phyloP scores from a whole-genome alignment of 2,329 filamentous ascomycete species.

The Venturia asperata region DNA sequence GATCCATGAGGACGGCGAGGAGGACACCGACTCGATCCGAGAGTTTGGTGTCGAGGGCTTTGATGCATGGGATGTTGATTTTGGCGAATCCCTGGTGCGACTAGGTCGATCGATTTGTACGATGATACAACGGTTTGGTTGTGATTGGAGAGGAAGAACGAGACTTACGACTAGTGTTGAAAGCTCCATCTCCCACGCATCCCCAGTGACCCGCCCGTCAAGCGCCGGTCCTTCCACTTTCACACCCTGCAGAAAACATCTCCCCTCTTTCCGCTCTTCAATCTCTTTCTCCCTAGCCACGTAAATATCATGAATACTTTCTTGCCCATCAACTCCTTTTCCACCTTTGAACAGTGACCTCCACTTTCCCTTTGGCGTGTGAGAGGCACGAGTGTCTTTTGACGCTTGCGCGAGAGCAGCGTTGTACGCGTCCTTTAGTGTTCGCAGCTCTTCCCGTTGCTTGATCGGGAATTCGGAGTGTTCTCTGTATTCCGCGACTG shows the following conservation, averaged over 20 bases:
- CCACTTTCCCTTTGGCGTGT: neutral
- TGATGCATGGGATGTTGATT: neutral
- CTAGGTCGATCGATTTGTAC: too few species aligned
- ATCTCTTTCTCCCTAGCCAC: neutral
- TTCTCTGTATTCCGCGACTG: constrained; percentile 2
- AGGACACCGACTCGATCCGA: neutral
- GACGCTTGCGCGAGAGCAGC: neutral
- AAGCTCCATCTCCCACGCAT: neutral
- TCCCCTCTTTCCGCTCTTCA: neutral
- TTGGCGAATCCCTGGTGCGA: neutral
- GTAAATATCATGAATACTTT: constrained; percentile 5
- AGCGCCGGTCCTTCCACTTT: neutral
- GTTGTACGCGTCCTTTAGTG: neutral
- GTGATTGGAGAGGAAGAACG: too few species aligned
- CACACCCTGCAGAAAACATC: neutral
- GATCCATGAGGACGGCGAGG: neutral
- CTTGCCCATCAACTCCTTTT: neutral
- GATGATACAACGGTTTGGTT: too few species aligned
- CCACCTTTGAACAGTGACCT: neutral
- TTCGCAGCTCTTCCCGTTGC: constrained; percentile 1
- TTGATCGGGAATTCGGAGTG: neutral
- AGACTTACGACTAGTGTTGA: neutral
- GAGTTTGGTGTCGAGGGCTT: neutral
- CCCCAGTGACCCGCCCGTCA: neutral
- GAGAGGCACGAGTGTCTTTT: neutral